Evolutionary conservation across 2,329 filamentous ascomycete species (phyloP).

Genomic region (Fusarium subtropicale): DNA sequence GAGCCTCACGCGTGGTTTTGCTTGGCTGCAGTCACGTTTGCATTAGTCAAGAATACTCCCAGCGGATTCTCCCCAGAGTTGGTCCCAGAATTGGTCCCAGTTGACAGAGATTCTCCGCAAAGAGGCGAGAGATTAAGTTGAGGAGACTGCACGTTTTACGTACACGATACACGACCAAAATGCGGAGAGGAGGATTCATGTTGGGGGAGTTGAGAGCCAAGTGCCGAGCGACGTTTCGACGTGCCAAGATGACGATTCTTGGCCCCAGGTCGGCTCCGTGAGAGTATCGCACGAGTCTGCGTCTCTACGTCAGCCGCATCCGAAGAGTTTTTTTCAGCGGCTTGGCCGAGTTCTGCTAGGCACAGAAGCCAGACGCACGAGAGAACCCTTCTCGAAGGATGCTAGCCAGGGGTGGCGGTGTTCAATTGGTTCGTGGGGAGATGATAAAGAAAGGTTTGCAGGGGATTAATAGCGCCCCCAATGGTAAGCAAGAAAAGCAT

Average conservation of each 20-base stretch:
- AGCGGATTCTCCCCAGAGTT: slow-evolving; percentile 26
- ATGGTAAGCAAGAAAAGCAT: slow-evolving; percentile 16
- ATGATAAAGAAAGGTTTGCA: slow-evolving; percentile 28
- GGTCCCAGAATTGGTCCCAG: background rate
- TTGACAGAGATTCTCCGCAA: slow-evolving; percentile 35
- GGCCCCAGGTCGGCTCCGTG: slow-evolving; percentile 25
- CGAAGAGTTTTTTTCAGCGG: slow-evolving; percentile 23
- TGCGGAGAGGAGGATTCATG: slow-evolving; percentile 23
- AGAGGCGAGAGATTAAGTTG: slow-evolving; percentile 39
- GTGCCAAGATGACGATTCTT: background rate
- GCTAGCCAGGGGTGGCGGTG: slow-evolving; percentile 23
- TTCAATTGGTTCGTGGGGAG: slow-evolving; percentile 8
- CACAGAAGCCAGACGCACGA: background rate
- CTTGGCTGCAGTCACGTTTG: slow-evolving; percentile 38
- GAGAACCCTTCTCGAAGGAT: slow-evolving; percentile 38
- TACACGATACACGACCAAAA: slow-evolving; percentile 25
- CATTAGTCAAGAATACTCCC: slow-evolving; percentile 39
- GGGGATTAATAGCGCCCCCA: slow-evolving; percentile 4
- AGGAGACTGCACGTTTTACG: slow-evolving; percentile 35
- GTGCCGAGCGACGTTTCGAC: background rate
- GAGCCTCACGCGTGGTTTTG: slow-evolving; percentile 33
- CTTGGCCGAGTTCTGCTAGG: slow-evolving; percentile 12
- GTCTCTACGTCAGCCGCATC: slow-evolving; percentile 3
- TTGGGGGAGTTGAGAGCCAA: background rate
- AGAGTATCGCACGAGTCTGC: slow-evolving; percentile 24